Evolutionary conservation across 2,329 filamentous ascomycete species (phyloP).

Genomic region (Aspergillus arachidicola): DNA sequence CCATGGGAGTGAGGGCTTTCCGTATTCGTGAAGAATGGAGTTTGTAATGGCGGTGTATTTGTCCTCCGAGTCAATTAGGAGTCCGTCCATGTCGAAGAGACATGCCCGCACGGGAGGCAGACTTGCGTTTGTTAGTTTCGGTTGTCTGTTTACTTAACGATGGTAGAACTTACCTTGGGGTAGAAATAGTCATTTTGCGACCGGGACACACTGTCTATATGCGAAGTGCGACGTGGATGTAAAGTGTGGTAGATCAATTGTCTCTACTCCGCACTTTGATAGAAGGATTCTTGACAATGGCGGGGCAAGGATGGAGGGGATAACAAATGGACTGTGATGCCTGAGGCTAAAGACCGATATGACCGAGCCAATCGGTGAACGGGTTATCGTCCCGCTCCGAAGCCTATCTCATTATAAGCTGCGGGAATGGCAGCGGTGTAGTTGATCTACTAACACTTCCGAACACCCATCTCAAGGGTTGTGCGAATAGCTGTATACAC

Average conservation of each 20-base stretch:
- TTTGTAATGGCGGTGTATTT: slow-evolving; percentile 84
- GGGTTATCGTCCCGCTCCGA: not conserved
- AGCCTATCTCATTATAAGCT: not conserved
- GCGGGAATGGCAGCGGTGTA: not conserved
- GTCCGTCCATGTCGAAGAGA: slow-evolving; percentile 98
- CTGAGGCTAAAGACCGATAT: slow-evolving; percentile 2
- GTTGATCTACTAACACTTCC: not conserved
- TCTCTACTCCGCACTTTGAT: not conserved
- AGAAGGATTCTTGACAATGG: not conserved
- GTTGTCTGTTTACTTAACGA: not conserved
- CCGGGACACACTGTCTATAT: slow-evolving; percentile 4
- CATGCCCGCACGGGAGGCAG: slow-evolving; percentile 83
- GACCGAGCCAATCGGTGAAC: slow-evolving; percentile 1
- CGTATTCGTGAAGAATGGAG: slow-evolving; percentile 74
- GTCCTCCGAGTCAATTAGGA: slow-evolving; percentile 92
- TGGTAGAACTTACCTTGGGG: slow-evolving; percentile 8
- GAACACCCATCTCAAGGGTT: not conserved
- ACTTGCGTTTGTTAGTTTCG: slow-evolving; percentile 44
- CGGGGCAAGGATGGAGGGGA: not conserved
- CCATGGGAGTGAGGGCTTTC: slow-evolving; percentile 80
- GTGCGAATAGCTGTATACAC: slow-evolving; percentile 18
- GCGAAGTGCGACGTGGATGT: not conserved
- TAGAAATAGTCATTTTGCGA: slow-evolving; percentile 10
- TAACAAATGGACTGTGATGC: not conserved
- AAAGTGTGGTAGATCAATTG: not conserved